phyloP scores from a whole-genome alignment of 345 rosid species.

The Mercurialis annua region DNA sequence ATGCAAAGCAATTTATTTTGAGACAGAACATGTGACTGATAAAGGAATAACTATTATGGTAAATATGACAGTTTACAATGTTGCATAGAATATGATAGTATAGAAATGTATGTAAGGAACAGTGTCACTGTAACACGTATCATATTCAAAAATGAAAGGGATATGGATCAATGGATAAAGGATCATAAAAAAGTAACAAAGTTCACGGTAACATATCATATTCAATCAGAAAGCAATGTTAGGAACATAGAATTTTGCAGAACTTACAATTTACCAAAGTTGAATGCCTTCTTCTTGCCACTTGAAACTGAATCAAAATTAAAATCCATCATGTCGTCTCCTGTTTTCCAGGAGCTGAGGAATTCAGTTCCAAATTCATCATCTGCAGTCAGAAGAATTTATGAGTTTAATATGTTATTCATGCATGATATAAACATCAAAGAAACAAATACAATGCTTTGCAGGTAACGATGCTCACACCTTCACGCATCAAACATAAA shows the following conservation, averaged over 20 bases:
- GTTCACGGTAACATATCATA: neutral
- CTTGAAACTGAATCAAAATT: slow-evolving; percentile 47
- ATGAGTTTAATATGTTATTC: neutral
- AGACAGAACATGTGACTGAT: neutral
- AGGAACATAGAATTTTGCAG: slow-evolving; percentile 1
- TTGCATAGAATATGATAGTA: too few relatives aligned
- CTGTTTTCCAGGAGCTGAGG: slow-evolving; percentile 64
- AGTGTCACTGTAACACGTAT: neutral
- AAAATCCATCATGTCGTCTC: slow-evolving; percentile 69
- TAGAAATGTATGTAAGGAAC: too few relatives aligned
- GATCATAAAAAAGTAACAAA: neutral
- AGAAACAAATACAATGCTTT: neutral
- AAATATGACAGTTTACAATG: too few relatives aligned
- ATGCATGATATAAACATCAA: neutral
- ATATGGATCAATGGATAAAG: neutral
- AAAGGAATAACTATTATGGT: neutral
- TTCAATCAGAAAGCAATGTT: slow-evolving; percentile 1
- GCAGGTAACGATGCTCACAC: neutral
- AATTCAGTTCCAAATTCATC: slow-evolving; percentile 72
- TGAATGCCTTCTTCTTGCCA: slow-evolving; percentile 58
- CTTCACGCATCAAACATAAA: neutral
- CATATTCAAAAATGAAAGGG: neutral
- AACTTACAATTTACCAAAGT: slow-evolving; percentile 78
- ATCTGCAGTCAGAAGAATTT: slow-evolving; percentile 37
- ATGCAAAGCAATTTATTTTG: neutral